Evolutionary conservation across 805 yeast genomes (phyloP), one percentile per base, ranked within the genome.

Genomic region (Cyberlindnera euphorbiae): DNA sequence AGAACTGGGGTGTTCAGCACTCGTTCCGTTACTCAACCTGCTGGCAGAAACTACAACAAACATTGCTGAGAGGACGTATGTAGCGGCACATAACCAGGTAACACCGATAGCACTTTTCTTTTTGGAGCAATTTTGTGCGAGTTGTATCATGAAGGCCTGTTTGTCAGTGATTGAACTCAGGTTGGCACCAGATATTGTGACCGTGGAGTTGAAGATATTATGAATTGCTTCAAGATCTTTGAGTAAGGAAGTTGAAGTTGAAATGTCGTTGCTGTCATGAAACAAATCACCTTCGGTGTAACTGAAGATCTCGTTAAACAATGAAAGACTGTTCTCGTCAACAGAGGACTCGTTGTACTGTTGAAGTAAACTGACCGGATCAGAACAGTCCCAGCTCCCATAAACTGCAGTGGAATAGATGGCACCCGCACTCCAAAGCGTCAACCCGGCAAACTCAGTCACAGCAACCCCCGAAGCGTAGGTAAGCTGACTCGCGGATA

Each of bases 331-430:
- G n/a, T 37, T 17, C 4, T 35, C n/a, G 8, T 42, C 42, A 1
- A 48, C 46, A 4, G 10, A 16, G 14, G 57, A 52, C 6, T 54
- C 14, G 26, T 58, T 57, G 39, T 60, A 60, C 32, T 45, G 49
- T 2, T 31, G 12, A 4, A 58, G 32, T 33, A 60, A 33, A 28
- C 33, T 35, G 2, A 42, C 51, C 4, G 55, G 52, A 17, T 42
- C 39, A 4, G 42, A 12, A 33, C 65, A 60, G 16, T 54, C 46
- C 47, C 53, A 42, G 10, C 53, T 45, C 1, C 56, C 59, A 36
- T 45, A 54, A 24, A 46, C 35, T n/a, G 59, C 45, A 3, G 52
- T 36, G 11, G 50, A 47, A 30, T 55, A 38, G 25, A 56, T 46
- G 13, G 48, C 43, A 16, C 42, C 46, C 14, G 52, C 49, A 18